Conservation (phyloP, 345 rosid genomes). For the Citrus medica region DNA sequence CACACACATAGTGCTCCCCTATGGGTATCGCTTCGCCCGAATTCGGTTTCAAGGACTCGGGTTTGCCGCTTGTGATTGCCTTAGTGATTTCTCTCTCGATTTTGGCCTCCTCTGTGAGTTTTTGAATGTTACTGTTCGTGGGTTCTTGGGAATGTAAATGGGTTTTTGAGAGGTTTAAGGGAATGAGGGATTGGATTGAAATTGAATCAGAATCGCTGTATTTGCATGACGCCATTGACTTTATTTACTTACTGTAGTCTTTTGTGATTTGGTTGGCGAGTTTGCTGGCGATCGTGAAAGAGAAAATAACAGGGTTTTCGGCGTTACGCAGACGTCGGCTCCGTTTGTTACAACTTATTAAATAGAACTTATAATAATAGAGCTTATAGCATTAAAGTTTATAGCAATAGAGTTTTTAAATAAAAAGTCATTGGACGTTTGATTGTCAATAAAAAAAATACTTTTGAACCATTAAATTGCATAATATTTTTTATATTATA, state of each 20-base stretch:
- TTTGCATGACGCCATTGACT: neutral
- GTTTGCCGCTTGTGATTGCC: neutral
- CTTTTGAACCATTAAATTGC: no score
- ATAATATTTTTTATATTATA: no score
- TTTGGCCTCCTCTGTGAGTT: constrained; percentile 1
- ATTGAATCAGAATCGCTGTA: neutral
- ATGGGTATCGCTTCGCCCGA: constrained; percentile 11
- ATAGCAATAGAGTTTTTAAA: no score
- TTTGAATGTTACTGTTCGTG: neutral
- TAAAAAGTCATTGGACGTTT: no score
- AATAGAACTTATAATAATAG: no score
- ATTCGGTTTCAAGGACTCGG: constrained; percentile 15
- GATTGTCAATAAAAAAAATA: no score
- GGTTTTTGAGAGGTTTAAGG: neutral
- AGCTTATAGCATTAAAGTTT: no score
- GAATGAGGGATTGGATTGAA: neutral
- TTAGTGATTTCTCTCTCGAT: constrained; percentile 8
- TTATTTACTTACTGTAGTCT: neutral
- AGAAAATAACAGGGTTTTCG: neutral
- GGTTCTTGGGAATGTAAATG: neutral
- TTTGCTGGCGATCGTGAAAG: neutral
- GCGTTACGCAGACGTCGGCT: neutral
- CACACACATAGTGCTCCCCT: constrained; percentile 12
- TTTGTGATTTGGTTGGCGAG: neutral
- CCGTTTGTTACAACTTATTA: no score